Percentiles rank a stretch among this genome's conserved stretches.
Conservation (phyloP, 139 green algal species). For the Chlamydomonas incerta region DNA sequence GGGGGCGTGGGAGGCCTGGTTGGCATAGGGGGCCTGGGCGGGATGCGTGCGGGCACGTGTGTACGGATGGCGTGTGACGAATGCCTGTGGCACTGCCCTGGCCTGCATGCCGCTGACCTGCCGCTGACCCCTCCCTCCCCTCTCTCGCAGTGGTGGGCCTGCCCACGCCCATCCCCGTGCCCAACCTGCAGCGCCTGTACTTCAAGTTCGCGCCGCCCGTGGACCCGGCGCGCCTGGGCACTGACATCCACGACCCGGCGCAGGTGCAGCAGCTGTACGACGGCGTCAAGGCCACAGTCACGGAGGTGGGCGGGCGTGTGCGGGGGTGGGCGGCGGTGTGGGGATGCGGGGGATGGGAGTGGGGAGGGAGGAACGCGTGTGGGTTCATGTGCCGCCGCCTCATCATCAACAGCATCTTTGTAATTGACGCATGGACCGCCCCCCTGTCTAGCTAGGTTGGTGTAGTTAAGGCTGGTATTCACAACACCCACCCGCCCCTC, state of each 20-base stretch:
- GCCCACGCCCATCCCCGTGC: slow-evolving; percentile 67
- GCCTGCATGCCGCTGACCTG: too few relatives aligned
- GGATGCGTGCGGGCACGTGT: too few relatives aligned
- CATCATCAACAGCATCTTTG: background rate
- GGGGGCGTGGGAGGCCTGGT: too few relatives aligned
- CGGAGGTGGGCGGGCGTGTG: background rate
- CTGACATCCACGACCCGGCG: slow-evolving; percentile 39
- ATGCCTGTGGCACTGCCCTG: too few relatives aligned
- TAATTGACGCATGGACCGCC: background rate
- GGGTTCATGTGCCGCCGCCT: background rate
- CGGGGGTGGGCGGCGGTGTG: background rate
- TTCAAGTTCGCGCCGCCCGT: slow-evolving; percentile 70
- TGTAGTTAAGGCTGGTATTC: background rate
- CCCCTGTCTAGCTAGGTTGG: background rate
- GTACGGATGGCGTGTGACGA: too few relatives aligned
- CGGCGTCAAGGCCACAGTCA: slow-evolving; percentile 37
- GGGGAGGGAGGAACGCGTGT: background rate
- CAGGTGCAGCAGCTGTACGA: slow-evolving; percentile 54
- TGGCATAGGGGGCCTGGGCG: too few relatives aligned
- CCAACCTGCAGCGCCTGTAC: slow-evolving; percentile 77
- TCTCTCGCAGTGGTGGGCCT: slow-evolving; percentile 47
- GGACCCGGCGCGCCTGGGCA: slow-evolving; percentile 50
- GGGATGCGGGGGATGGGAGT: background rate
- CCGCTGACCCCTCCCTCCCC: background rate
- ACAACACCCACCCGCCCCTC: background rate